Evolutionary conservation across 2,329 filamentous ascomycete genomes (phyloP).

Genomic region (Graphiopsis chlorocephala): DNA sequence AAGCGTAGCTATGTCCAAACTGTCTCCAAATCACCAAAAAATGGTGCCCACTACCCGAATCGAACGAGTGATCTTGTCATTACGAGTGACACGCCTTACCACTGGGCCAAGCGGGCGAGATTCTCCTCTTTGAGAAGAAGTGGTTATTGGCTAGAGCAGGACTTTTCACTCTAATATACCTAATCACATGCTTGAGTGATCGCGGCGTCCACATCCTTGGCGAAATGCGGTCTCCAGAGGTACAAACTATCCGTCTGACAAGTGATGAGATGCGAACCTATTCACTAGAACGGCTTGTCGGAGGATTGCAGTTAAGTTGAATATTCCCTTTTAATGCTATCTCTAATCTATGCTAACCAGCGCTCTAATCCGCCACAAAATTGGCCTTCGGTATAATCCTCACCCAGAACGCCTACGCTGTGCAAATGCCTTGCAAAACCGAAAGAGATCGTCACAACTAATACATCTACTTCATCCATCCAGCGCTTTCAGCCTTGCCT

Average conservation of each 20-base stretch:
- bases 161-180: too few relatives aligned
- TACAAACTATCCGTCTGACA: too few relatives aligned
- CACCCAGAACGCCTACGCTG: slow-evolving; percentile 6
- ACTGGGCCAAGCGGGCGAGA: slow-evolving; percentile 11
- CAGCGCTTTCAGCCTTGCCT: slow-evolving; percentile 28
- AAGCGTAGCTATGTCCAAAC: too few relatives aligned
- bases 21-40: background rate
- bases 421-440: background rate
- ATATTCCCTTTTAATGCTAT: background rate
- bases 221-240: too few relatives aligned
- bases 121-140: background rate
- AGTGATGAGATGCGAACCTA: too few relatives aligned
- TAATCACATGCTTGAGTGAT: too few relatives aligned
- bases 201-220: too few relatives aligned
- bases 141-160: background rate
- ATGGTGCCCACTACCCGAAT: slow-evolving; percentile 13
- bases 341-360: background rate
- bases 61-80: slow-evolving; percentile 20
- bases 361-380: background rate
- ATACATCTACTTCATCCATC: background rate
- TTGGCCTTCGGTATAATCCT: background rate
- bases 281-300: too few relatives aligned
- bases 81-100: slow-evolving; percentile 18
- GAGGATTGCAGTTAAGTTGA: background rate
- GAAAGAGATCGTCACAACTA: background rate